Base-by-base conservation (phyloP, 768 basidiomycete genomes). In the Phylloporus scabripes region DNA sequence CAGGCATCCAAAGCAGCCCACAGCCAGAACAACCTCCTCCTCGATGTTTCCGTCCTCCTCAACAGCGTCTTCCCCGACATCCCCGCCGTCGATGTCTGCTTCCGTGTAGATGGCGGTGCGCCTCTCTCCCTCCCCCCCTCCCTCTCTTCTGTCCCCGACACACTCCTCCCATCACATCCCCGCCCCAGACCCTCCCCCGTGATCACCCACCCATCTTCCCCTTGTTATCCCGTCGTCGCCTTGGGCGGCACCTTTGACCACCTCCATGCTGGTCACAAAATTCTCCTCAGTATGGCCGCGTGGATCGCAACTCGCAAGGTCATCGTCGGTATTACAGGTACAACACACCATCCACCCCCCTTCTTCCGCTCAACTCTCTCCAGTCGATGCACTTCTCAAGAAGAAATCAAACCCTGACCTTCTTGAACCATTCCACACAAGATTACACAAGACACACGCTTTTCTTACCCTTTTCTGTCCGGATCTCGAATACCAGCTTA, bases 181-280 rank as follows among this genome's bases (percentile, higher is more conserved):
- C 37, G 37, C 21, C 46, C 46, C 7, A 10, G 49, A 18, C 36
- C 56, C 40, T n/a, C 52, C 14, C 32, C 42, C 4, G 2, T 28
- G 14, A 38, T 39, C 10, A 3, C 24, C 8, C 32, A 7, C 23
- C 32, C 42, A 24, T 49, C 46, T 34, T 1, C 38, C 2, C 42
- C n/a, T 17, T 44, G 54, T 11, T 77, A 71, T 61, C 85, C 85
- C 11, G 87, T 92, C 45, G 80, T 85, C n/a, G 87, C 82, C 0
- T 75, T 97, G 7, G 95, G 96, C 6, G 96, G 96, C 0, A 98
- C 96, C 0, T 98, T 98, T 67, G 96, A 99, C 69, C 96, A 98
- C 65, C 79, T 99, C 14, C 96, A 99, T 63, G 82, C 92, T 4
- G 96, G 95, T 0, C 96, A 99, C 72, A 96, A 96, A 70, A 94